Evolutionary conservation across 2,329 filamentous ascomycete genomes (phyloP).

Genomic region (Westerdykella sp.): DNA sequence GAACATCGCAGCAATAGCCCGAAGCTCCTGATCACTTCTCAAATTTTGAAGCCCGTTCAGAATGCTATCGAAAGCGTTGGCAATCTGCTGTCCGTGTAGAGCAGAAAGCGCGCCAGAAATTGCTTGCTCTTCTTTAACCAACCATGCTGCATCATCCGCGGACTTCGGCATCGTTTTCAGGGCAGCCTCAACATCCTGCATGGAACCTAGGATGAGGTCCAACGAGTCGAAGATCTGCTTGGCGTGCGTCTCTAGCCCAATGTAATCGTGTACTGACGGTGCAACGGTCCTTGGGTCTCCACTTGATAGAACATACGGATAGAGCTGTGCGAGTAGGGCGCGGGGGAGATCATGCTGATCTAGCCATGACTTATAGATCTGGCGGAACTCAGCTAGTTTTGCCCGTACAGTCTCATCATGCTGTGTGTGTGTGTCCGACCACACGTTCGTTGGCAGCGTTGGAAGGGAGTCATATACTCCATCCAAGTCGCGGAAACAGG

Average conservation of each 20-base stretch:
- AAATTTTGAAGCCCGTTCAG: slow-evolving; percentile 44
- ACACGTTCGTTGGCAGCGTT: slow-evolving; percentile 21
- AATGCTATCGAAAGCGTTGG: slow-evolving; percentile 39
- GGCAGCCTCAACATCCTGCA: slow-evolving; percentile 63
- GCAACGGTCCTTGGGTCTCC: slow-evolving; percentile 2
- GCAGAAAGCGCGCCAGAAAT: slow-evolving; percentile 46
- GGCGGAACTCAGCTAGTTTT: slow-evolving; percentile 12
- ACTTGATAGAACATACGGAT: slow-evolving; percentile 52
- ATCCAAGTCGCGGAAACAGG: slow-evolving; percentile 11
- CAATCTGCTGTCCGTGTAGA: slow-evolving; percentile 55
- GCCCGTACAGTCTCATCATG: slow-evolving; percentile 11
- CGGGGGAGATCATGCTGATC: slow-evolving; percentile 20
- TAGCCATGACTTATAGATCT: slow-evolving; percentile 14
- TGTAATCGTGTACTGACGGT: slow-evolving; percentile 3
- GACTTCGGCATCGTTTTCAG: slow-evolving; percentile 52
- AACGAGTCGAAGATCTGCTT: slow-evolving; percentile 57
- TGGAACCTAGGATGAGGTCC: slow-evolving; percentile 70
- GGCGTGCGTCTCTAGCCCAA: slow-evolving; percentile 45
- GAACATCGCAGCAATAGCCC: slow-evolving; percentile 52
- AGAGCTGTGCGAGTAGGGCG: slow-evolving; percentile 53
- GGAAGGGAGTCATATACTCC: slow-evolving; percentile 17
- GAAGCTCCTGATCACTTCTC: slow-evolving; percentile 36
- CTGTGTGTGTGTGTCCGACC: slow-evolving; percentile 13
- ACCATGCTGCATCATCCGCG: slow-evolving; percentile 57
- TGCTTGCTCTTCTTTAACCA: slow-evolving; percentile 46